phyloP scores from a whole-genome alignment of 441 rosid species.

The Biscutella laevigata region DNA sequence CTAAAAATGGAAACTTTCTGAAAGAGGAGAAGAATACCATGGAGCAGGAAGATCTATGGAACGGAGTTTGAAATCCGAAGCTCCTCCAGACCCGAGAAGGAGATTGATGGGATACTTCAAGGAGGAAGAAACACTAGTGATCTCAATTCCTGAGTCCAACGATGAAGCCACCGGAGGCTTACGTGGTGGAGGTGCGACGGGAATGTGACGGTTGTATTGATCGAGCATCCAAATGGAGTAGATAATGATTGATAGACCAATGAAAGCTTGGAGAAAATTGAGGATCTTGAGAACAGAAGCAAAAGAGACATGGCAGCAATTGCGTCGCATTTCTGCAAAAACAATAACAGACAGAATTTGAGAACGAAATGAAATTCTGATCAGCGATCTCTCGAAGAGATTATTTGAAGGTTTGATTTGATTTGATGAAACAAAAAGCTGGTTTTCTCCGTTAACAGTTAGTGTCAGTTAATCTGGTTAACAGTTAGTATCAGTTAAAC shows the following conservation, averaged over 20 bases:
- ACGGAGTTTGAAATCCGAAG: constrained; percentile 20
- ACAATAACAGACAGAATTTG: not conserved
- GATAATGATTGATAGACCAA: constrained; percentile 50
- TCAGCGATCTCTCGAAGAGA: constrained; percentile 10
- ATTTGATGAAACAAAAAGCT: too few relatives aligned
- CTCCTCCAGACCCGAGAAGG: constrained; percentile 5
- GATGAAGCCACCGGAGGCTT: constrained; percentile 23
- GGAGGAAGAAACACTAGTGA: not conserved
- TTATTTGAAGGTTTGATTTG: too few relatives aligned
- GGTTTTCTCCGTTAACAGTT: too few relatives aligned
- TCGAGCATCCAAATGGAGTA: constrained; percentile 75
- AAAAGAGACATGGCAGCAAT: constrained; percentile 57
- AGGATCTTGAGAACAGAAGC: constrained; percentile 63
- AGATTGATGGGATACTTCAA: constrained; percentile 1
- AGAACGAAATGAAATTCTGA: not conserved
- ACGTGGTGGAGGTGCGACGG: constrained; percentile 24
- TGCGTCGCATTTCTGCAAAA: constrained; percentile 30
- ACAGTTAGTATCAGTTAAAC: too few relatives aligned
- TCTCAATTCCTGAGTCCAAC: constrained; percentile 2
- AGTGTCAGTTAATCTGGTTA: too few relatives aligned
- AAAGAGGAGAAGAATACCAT: too few relatives aligned
- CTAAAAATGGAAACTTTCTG: constrained; percentile 15
- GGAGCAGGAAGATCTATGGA: constrained; percentile 35
- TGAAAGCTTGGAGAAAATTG: constrained; percentile 61
- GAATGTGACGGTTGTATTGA: constrained; percentile 44